phyloP scores from a whole-genome alignment of 75 land plant genomes.

The Picea glauca region DNA sequence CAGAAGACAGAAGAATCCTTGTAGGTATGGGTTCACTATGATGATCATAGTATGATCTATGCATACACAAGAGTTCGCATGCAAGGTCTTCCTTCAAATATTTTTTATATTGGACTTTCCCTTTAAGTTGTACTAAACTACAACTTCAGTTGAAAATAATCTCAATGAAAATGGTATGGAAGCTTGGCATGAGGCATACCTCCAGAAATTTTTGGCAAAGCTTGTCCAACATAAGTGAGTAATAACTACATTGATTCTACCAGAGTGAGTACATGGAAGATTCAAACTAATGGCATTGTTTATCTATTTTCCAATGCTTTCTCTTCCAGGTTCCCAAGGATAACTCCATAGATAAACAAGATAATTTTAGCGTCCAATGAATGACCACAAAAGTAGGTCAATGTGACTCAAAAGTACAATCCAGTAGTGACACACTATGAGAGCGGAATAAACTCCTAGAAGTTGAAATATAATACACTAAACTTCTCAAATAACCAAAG shows the following conservation, averaged over 20 bases:
- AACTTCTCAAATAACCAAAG: too few species aligned
- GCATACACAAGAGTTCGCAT: too few species aligned
- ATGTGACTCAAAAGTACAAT: too few species aligned
- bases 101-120: neutral
- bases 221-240: neutral
- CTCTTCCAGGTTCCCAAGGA: neutral
- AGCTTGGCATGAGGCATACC: neutral
- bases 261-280: neutral
- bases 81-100: neutral
- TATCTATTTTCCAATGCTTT: too few species aligned
- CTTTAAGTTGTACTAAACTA: neutral
- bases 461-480: too few species aligned
- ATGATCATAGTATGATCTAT: too few species aligned
- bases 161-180: neutral
- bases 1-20: neutral
- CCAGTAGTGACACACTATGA: too few species aligned
- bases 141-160: neutral
- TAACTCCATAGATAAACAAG: neutral
- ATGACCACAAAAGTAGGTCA: too few species aligned
- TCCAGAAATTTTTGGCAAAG: neutral
- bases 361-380: too few species aligned
- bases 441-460: too few species aligned
- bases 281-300: neutral
- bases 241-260: neutral
- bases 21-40: neutral